These are phyloP conservation scores for Botryotinia globosa DNA, from an alignment of 2,329 filamentous ascomycete genomes.

Conservation along the genomic window DNA sequence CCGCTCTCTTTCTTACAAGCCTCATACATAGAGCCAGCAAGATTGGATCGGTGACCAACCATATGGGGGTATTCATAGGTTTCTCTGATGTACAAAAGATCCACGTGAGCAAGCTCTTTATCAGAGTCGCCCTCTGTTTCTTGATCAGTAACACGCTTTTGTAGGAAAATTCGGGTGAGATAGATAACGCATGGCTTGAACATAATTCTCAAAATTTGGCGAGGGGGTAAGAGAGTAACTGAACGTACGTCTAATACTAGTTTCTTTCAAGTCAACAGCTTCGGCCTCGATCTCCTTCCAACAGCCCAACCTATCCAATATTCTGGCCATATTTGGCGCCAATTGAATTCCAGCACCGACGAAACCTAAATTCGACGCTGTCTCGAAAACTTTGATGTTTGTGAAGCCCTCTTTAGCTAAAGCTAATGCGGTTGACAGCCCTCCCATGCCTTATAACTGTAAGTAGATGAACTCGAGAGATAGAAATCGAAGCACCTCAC, in stretches of 20 bases:
- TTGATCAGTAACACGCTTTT: background rate
- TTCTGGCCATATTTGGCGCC: conserved; percentile 76
- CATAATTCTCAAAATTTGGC: background rate
- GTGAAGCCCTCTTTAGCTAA: conserved; percentile 74
- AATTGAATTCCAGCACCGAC: conserved; percentile 84
- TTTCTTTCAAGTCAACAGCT: conserved; percentile 67
- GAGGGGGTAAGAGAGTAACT: background rate
- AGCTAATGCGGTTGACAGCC: conserved; percentile 67
- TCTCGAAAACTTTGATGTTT: conserved; percentile 71
- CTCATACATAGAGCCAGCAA: conserved; percentile 67
- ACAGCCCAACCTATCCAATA: conserved; percentile 69
- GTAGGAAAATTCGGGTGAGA: background rate
- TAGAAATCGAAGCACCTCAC: conserved; percentile 36
- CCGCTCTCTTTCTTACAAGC: conserved; percentile 62
- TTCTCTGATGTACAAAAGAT: conserved; percentile 62
- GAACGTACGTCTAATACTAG: conserved; percentile 64
- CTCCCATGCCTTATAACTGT: conserved; percentile 65
- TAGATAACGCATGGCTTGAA: background rate
- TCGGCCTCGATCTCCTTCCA: conserved; percentile 70
- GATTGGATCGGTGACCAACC: conserved; percentile 72
- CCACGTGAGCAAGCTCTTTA: conserved; percentile 66
- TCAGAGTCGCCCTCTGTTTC: conserved; percentile 62
- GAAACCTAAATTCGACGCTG: conserved; percentile 70
- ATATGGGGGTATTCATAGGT: conserved; percentile 60
- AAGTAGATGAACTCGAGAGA: background rate